Percentiles rank a stretch among this genome's conserved stretches.
Evolutionary conservation across 1,284 basidiomycete genomes (phyloP).

Genomic region (Coniferiporia sulphurascens): DNA sequence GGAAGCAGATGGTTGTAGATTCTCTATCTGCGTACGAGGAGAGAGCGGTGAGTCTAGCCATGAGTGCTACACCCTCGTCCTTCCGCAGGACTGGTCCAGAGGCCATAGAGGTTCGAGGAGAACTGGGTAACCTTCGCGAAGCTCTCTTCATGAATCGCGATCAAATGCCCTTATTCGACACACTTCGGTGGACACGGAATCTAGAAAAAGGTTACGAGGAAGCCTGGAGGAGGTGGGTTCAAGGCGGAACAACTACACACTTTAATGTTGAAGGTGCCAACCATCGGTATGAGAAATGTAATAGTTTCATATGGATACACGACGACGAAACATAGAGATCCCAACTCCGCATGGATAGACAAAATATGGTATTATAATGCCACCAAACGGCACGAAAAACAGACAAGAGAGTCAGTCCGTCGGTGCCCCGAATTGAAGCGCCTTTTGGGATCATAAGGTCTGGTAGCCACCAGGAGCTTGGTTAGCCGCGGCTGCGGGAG

Average conservation of each 20-base stretch:
- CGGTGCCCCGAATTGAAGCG: too few relatives aligned
- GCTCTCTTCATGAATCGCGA: slow-evolving; percentile 47
- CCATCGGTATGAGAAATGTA: slow-evolving; percentile 30
- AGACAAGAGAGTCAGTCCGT: too few relatives aligned
- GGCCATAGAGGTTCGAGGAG: slow-evolving; percentile 23
- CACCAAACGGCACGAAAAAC: background rate
- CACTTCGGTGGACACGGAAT: slow-evolving; percentile 47
- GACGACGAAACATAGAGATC: slow-evolving; percentile 29
- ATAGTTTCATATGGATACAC: slow-evolving; percentile 38
- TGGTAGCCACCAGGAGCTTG: slow-evolving; percentile 18
- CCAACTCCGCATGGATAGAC: background rate
- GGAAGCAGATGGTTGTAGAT: slow-evolving; percentile 48
- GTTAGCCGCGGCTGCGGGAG: background rate
- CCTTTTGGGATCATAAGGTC: background rate
- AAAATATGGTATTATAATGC: background rate
- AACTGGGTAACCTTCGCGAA: slow-evolving; percentile 39
- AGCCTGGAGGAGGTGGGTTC: slow-evolving; percentile 55
- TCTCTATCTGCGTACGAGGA: slow-evolving; percentile 48
- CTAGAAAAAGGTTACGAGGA: slow-evolving; percentile 46
- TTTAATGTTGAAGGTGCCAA: slow-evolving; percentile 32
- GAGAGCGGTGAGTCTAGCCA: slow-evolving; percentile 46
- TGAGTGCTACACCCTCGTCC: slow-evolving; percentile 25
- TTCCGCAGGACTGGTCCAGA: slow-evolving; percentile 27
- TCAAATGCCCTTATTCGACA: slow-evolving; percentile 50
- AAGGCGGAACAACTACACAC: slow-evolving; percentile 41